Evolutionary conservation across 2,329 filamentous ascomycete species (phyloP), one percentile per base, ranked within the genome.

Genomic region (Colletotrichum australisinense): DNA sequence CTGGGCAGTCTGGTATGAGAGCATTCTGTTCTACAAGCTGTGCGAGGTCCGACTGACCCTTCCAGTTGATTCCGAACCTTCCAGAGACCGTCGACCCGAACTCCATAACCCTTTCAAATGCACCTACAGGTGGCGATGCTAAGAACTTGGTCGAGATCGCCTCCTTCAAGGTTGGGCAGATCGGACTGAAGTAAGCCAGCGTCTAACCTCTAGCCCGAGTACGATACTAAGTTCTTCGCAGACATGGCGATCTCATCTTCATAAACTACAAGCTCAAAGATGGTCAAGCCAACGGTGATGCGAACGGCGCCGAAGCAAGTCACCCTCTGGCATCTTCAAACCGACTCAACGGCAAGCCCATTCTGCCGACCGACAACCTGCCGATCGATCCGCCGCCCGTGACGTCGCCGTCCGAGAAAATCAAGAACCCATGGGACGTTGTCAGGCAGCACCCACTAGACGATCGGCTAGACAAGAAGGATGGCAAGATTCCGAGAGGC

Each of bases 361-460:
- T 97, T 55, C 85, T 92, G 19, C 89, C 92, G 24, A 90, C 89
- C 73, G 92, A 96, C 79, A 89, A 93, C 76, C 83, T 90, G 4
- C 90, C 91, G 56, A 88, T 93, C 79, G 88, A 91, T 74, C 89
- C 92, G 62, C 57, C 58, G 28, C 86, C 85, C 66, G 84, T 89
- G 56, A 87, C 86, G 5, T 89, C 89, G 1, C 87, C 90, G 5
- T 85, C 88, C 2, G 87, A 90, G 64, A 86, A 91, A 65, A 93
- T 95, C 78, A 94, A 93, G 83, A 98, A 97, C 76, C 94, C 95
- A 0, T 98, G 97, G 97, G 97, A 99, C 80, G 90, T 93, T 9
- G 93, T 98, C 19, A 91, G 91, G 79, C 97, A 99, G 84, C 97
- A 95, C 2, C 87, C 92, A 2, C 88, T 99, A 11, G 97, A 99